Base-by-base conservation (phyloP, 495 filamentous ascomycete genomes). In the Tetracladium setigerum region DNA sequence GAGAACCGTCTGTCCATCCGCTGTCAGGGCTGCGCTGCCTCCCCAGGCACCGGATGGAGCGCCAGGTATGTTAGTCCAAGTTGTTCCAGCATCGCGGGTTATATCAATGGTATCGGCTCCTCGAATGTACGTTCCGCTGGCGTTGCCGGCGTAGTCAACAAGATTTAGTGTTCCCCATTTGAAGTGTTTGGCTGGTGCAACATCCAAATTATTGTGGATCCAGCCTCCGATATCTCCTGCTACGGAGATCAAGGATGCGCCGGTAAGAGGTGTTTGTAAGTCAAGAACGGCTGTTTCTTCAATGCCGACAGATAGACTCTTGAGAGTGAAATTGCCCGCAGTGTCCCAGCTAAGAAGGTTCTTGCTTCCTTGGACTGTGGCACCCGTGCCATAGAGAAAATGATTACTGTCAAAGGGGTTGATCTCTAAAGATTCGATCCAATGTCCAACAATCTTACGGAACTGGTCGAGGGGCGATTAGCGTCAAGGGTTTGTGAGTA, bases 371-470 rank as follows among this genome's bases (percentile, higher is more conserved):
- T 64, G 78, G 41, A 80, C 53, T 8, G 31, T 34, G 31, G n/a
- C 9, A n/a, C 31, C 31, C 8, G 31, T 34, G 8, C 31, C 31
- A n/a, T 34, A 34, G n/a, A 34, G 31, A 64, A 73, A 76, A 56
- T 79, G 76, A 56, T 79, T 67, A 44, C 72, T 72, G 50, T 81
- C 71, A 12, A 69, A 62, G 4, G 77, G 77, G 44, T 81, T 64
- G 40, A 81, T 80, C 14, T 74, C 70, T 19, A 81, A 63, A 0
- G 73, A 63, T 38, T 79, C 76, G 22, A 81, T 78, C 77, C 77
- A 78, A 76, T 77, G n/a, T n/a, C n/a, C n/a, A n/a, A n/a, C n/a
- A n/a, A n/a, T n/a, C n/a, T n/a, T n/a, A n/a, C n/a, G n/a, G n/a
- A n/a, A n/a, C n/a, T n/a, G n/a, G n/a, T n/a, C n/a, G n/a, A n/a